Evolutionary conservation across 352 stramenopile genomes (phyloP).

Genomic region (Pythium coloratum): DNA sequence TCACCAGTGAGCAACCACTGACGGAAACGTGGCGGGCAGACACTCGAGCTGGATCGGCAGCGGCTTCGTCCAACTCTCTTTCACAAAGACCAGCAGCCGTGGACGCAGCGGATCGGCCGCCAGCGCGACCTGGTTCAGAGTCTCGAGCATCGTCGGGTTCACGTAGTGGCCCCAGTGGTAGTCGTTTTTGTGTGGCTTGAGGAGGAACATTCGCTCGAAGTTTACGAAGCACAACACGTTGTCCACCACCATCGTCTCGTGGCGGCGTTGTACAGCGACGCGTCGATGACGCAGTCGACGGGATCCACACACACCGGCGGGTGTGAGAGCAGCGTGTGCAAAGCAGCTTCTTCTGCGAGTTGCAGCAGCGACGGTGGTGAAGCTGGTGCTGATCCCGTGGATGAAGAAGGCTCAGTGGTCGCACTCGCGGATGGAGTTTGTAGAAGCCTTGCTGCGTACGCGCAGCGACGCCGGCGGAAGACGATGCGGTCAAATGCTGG

Average conservation of each 20-base stretch:
- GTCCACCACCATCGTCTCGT: background rate
- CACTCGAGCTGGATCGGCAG: background rate
- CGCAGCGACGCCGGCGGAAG: background rate
- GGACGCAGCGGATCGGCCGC: background rate
- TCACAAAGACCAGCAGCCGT: background rate
- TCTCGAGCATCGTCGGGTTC: background rate
- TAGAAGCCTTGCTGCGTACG: background rate
- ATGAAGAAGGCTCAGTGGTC: background rate
- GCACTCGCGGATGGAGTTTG: too few relatives aligned
- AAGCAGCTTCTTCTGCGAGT: background rate
- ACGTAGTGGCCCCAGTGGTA: background rate
- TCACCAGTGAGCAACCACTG: background rate
- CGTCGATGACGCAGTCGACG: background rate
- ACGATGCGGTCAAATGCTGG: background rate
- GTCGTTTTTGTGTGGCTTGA: too few relatives aligned
- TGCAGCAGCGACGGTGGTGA: background rate
- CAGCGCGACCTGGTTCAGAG: background rate
- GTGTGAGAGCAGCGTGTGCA: background rate
- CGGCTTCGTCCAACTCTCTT: background rate
- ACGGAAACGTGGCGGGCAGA: background rate
- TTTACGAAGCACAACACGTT: background rate
- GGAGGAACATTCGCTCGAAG: background rate
- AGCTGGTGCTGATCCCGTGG: background rate
- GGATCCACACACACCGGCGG: background rate
- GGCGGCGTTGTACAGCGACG: background rate